Evolutionary conservation across 2,329 filamentous ascomycete genomes (phyloP).

Genomic region (Alternaria sp.): DNA sequence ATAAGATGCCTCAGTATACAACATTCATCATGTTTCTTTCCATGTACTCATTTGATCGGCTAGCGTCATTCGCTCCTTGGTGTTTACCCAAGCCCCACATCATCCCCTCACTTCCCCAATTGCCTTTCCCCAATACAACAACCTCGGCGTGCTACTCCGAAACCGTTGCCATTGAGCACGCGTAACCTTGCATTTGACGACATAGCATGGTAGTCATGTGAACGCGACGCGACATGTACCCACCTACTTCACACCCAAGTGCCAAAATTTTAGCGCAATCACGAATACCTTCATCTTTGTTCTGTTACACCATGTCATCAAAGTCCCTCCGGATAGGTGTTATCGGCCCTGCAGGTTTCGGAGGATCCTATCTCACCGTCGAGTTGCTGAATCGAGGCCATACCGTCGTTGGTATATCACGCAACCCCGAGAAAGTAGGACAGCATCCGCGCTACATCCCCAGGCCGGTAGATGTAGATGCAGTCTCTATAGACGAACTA

Average conservation of each 20-base stretch:
- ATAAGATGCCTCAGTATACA: neutral
- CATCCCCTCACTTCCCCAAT: slow-evolving; percentile 32
- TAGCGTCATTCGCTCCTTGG: neutral
- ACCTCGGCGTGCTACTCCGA: neutral
- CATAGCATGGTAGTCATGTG: neutral
- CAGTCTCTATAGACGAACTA: slow-evolving; percentile 30
- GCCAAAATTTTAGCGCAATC: neutral
- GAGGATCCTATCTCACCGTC: slow-evolving; percentile 42
- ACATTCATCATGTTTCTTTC: neutral
- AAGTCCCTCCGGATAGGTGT: slow-evolving; percentile 34
- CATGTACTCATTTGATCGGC: neutral
- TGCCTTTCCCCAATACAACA: slow-evolving; percentile 22
- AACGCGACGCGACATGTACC: neutral
- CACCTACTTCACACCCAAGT: neutral
- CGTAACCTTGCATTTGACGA: neutral
- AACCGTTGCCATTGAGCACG: neutral
- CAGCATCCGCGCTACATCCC: slow-evolving; percentile 40
- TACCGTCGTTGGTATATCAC: slow-evolving; percentile 43
- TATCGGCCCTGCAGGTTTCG: slow-evolving; percentile 45
- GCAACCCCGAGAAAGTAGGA: slow-evolving; percentile 41
- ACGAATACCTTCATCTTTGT: neutral
- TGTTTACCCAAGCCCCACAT: slow-evolving; percentile 35
- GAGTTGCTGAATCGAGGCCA: slow-evolving; percentile 46
- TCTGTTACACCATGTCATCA: neutral
- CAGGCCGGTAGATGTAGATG: slow-evolving; percentile 34